A percentile compares a stretch with the other conserved stretches of the same genome.
phyloP scores from a whole-genome alignment of 2,329 filamentous ascomycete genomes.

The Botrytis byssoidea region DNA sequence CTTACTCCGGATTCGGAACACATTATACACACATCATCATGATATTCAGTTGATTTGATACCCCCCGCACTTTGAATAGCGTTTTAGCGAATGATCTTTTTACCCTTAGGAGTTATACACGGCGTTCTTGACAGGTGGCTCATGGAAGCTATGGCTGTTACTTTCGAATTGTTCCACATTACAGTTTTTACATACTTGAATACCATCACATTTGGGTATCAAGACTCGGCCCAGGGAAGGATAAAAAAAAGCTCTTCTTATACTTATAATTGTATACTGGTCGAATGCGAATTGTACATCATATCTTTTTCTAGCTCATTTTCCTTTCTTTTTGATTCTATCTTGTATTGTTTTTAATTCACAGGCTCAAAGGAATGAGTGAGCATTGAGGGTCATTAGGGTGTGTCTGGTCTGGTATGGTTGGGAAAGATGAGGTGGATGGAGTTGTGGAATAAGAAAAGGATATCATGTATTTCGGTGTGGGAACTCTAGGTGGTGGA shows the following conservation, averaged over 20 bases:
- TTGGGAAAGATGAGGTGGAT: background rate
- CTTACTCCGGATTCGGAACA: conserved; percentile 16
- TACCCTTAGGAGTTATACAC: background rate
- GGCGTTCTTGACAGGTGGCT: conserved; percentile 13
- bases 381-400: background rate
- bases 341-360: conserved; percentile 13
- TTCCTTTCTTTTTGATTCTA: conserved; percentile 1
- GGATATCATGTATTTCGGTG: conserved; percentile 5
- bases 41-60: conserved; percentile 38
- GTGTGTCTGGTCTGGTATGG: background rate
- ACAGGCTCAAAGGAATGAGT: background rate
- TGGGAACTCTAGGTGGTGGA: background rate
- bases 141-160: background rate
- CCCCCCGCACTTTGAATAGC: conserved; percentile 39
- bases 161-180: conserved; percentile 4
- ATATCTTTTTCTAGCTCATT: conserved; percentile 14
- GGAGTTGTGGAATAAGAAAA: conserved; percentile 6
- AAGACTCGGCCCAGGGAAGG: conserved; percentile 2
- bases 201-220: conserved; percentile 14
- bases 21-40: conserved; percentile 24
- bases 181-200: conserved; percentile 18
- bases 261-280: conserved; percentile 22
- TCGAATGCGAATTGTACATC: conserved; percentile 20
- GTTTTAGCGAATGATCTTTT: conserved; percentile 40
- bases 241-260: conserved; percentile 16